phyloP scores from a whole-genome alignment of 305 asterid species.

The Solanum chacoense region DNA sequence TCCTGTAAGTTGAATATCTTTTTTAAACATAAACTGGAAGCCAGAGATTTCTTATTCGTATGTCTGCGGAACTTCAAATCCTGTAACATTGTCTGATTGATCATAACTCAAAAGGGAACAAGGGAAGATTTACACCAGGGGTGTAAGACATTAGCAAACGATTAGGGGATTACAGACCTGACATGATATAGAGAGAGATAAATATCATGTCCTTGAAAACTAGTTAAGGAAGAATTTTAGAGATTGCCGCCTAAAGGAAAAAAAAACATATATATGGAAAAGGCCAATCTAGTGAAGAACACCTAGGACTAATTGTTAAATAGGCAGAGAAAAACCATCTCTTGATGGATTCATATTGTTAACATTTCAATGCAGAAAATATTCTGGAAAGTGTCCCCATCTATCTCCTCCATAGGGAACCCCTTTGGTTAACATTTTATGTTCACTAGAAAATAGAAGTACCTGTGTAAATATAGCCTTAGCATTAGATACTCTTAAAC shows the following conservation, averaged over 20 bases:
- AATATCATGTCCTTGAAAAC: not conserved
- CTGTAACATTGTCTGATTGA: not conserved
- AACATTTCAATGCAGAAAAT: not conserved
- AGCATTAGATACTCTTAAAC: constrained; percentile 68
- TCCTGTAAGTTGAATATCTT: not conserved
- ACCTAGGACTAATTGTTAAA: not conserved
- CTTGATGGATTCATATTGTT: not conserved
- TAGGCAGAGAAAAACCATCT: not conserved
- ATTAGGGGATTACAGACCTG: not conserved
- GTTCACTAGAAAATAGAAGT: not conserved
- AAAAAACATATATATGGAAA: not conserved
- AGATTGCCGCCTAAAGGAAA: not conserved
- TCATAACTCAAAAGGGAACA: not conserved
- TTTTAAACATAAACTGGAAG: not conserved
- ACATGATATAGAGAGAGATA: not conserved
- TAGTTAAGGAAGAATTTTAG: not conserved
- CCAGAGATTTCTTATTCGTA: not conserved
- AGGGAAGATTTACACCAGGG: not conserved
- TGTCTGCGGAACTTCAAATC: not conserved
- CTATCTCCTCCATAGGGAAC: not conserved
- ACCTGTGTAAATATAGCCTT: constrained; percentile 92
- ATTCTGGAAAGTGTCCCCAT: not conserved
- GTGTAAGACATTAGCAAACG: not conserved
- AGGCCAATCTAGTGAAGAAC: not conserved
- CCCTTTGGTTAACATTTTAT: not conserved